Evolutionary conservation across 2,329 filamentous ascomycete species (phyloP), one percentile per base, ranked within the genome.

Genomic region (Trichoderma pleuroti): DNA sequence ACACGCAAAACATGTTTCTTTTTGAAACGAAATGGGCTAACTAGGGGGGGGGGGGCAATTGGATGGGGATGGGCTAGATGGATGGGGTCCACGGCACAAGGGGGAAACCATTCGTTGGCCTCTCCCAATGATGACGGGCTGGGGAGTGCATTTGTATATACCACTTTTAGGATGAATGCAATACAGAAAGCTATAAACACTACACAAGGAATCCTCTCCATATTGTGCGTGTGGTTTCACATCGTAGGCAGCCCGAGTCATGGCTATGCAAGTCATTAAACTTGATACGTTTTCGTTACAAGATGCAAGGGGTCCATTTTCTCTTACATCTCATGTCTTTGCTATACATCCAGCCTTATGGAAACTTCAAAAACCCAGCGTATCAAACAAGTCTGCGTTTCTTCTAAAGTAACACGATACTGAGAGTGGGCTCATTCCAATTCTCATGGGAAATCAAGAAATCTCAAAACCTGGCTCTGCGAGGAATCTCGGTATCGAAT

Each of bases 121-220:
- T 67, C 63, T 62, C 46, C 56, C 46, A 34, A 24, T 63, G 46
- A 57, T 26, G 70, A 62, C 39, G 54, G 63, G 65, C 66, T 54
- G 64, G 39, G 54, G 69, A 71, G 59, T 64, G 67, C 52, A 54
- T 74, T 75, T 76, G 73, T 76, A 76, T 72, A 74, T 74, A 74
- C 73, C 70, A 72, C 72, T 42, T 72, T 28, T 63, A 74, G 71
- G 70, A 74, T 72, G 73, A 73, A 70, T 73, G 62, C 66, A 71
- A 73, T 72, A 69, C 70, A 65, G 42, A 52, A 68, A 42, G 42
- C 39, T 52, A 60, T 26, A 68, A 60, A 60, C 10, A 61, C 26
- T 34, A n/a, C 12, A 14, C 28, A 16, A 4, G 24, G 8, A 52
- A 32, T 65, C 12, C 9, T 36, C 4, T 36, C 1, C 5, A 36